Evolutionary conservation across 2,329 filamentous ascomycete genomes (phyloP), one percentile per base, ranked within the genome.

Genomic region (Scytalidium lignicola): DNA sequence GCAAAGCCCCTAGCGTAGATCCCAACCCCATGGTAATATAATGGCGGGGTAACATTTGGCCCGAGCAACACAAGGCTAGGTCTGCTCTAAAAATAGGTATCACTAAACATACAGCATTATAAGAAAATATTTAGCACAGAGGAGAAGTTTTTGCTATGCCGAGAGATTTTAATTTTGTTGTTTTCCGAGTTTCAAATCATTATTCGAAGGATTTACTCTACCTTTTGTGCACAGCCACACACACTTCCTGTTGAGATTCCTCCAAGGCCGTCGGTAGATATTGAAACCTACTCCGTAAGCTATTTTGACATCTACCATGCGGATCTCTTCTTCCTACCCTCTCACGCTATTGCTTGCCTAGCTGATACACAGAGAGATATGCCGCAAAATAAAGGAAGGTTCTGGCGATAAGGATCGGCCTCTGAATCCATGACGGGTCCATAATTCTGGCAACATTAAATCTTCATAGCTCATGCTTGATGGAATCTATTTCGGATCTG

Each of bases 381-480:
- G 10, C 23, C 23, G 23, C 10, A 26, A 10, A 26, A 26, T 26
- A 10, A 26, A 26, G 23, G 23, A 5, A 26, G 23, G 10, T 6
- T 26, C 10, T 26, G 10, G 23, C 23, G 23, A 26, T 10, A 26
- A 26, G 10, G 23, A 26, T 6, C 10, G 6, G 23, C 6, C 23
- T 26, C 23, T 26, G 23, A 10, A 10, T 10, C 23, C 5, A 26
- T 26, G n/a, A n/a, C n/a, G n/a, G n/a, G n/a, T n/a, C n/a, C n/a
- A n/a, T n/a, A n/a, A n/a, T n/a, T n/a, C n/a, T n/a, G n/a, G n/a
- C n/a, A n/a, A n/a, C n/a, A n/a, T n/a, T n/a, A n/a, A n/a, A n/a
- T 49, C 28, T 32, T 56, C 41, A 57, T 54, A 65, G 55, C 49
- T 63, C 59, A 29, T 57, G 58, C 58, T 70, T 61, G 26, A 69